These are phyloP conservation scores for Cystofilobasidium macerans DNA, from an alignment of 768 basidiomycete genomes.

Conservation along the genomic window DNA sequence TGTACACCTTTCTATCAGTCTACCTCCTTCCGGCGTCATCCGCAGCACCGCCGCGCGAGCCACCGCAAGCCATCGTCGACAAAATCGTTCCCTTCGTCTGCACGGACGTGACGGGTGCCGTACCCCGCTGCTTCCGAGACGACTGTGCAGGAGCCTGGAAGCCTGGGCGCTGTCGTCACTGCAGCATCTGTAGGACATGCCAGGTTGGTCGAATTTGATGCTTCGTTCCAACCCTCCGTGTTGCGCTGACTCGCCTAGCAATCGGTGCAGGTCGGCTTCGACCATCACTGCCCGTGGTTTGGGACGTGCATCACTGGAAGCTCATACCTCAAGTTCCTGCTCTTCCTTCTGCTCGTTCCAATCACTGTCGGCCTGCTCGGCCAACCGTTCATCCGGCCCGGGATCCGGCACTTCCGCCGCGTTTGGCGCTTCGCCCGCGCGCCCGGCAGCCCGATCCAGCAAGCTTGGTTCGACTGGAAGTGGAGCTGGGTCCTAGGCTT, in stretches of 20 bases:
- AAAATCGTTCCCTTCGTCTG: neutral
- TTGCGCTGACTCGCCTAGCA: too few relatives aligned
- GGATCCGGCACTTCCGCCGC: neutral
- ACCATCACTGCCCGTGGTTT: constrained; percentile 26
- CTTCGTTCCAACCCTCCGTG: too few relatives aligned
- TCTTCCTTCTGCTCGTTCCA: constrained; percentile 4
- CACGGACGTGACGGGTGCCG: neutral
- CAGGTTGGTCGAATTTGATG: too few relatives aligned
- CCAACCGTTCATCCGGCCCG: neutral
- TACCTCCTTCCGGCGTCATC: neutral
- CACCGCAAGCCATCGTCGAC: neutral
- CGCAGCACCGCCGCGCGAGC: neutral
- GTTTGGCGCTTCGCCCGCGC: neutral
- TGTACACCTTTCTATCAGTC: neutral
- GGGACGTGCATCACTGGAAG: constrained; percentile 13
- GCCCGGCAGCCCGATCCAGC: neutral
- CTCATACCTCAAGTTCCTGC: neutral
- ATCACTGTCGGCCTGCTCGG: neutral
- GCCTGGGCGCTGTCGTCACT: constrained; percentile 11
- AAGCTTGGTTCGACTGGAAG: neutral
- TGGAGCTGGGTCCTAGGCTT: constrained; percentile 4
- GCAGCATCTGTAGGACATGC: constrained; percentile 14
- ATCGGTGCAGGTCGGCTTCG: constrained; percentile 24
- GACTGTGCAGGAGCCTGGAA: constrained; percentile 12
- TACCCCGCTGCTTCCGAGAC: constrained; percentile 6